Percentiles rank a stretch among this genome's conserved stretches.
Evolutionary conservation across 345 rosid species (phyloP).

Genomic region (Raphanus raphanistrum): DNA sequence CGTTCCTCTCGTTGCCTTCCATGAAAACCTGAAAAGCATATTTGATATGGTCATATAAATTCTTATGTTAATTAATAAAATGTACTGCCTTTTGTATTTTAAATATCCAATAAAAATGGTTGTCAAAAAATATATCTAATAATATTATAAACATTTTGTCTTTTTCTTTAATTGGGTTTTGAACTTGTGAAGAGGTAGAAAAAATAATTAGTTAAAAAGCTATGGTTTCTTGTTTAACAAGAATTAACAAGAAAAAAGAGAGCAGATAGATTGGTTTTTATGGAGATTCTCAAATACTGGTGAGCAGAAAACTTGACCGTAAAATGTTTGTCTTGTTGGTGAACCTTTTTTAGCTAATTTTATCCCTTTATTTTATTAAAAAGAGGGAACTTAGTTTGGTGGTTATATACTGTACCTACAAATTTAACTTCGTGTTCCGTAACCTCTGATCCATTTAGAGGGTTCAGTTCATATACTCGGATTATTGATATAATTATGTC

Average conservation of each 20-base stretch:
- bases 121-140: background rate
- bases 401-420: conserved; percentile 31
- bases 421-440: conserved; percentile 11
- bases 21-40: conserved; percentile 21
- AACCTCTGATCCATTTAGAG: background rate
- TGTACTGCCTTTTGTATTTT: background rate
- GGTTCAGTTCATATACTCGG: background rate
- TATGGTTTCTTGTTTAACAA: background rate
- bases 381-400: conserved; percentile 22
- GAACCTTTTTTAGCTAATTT: conserved; percentile 40
- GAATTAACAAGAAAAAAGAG: background rate
- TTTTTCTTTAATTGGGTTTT: background rate
- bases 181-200: background rate
- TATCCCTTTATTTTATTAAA: background rate
- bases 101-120: background rate
- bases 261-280: conserved; percentile 15
- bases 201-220: background rate
- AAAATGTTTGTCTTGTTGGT: conserved; percentile 34
- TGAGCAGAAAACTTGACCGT: conserved; percentile 40
- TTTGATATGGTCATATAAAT: background rate
- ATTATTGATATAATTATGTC: too few species aligned
- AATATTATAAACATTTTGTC: background rate
- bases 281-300: conserved; percentile 16
- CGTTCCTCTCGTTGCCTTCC: conserved; percentile 23
- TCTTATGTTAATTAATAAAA: background rate